A percentile compares a stretch with the other conserved stretches of the same genome.
phyloP scores from a whole-genome alignment of 2,329 filamentous ascomycete species.

The Kalmusia sp. region DNA sequence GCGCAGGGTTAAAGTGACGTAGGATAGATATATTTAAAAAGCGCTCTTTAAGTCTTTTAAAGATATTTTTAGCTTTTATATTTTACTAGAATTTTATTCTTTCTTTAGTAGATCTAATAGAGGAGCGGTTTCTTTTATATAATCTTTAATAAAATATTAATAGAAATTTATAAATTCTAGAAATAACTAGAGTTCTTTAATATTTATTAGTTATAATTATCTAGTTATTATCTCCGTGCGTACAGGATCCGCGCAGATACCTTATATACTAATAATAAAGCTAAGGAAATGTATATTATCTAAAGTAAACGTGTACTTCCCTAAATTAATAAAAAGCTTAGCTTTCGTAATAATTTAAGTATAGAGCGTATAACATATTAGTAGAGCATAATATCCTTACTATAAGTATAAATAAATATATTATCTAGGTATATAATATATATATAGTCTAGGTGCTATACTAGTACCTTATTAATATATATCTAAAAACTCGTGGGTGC shows the following conservation, averaged over 20 bases:
- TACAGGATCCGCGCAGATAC: background rate
- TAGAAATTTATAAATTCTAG: slow-evolving; percentile 1
- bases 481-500: no score
- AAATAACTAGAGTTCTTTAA: background rate
- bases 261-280: background rate
- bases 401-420: no score
- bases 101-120: background rate
- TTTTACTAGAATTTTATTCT: background rate
- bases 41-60: background rate
- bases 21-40: background rate
- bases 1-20: background rate
- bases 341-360: no score
- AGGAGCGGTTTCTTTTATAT: no score
- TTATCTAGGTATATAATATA: no score
- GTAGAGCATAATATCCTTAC: no score
- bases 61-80: background rate
- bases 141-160: background rate
- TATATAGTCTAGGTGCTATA: no score
- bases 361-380: no score
- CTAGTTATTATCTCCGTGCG: background rate
- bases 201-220: background rate
- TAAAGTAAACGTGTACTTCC: background rate
- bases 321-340: background rate
- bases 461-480: no score
- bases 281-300: background rate